Evolutionary conservation across 768 basidiomycete genomes (phyloP), one percentile per base, ranked within the genome.

Genomic region (Mycena indigotica): DNA sequence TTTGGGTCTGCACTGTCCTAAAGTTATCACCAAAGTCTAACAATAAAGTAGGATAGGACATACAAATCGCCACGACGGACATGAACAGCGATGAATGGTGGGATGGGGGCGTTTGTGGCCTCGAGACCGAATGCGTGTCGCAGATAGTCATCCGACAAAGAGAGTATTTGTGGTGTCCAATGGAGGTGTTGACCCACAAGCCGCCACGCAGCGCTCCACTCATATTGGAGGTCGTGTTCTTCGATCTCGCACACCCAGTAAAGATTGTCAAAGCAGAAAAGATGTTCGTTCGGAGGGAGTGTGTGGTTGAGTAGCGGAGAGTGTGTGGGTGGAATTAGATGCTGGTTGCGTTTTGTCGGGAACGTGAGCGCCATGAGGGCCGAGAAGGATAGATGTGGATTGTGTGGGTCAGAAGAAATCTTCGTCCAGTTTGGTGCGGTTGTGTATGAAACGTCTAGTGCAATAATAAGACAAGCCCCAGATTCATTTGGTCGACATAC

Each of bases 51-150:
- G n/a, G n/a, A n/a, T n/a, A n/a, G n/a, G n/a, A n/a, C n/a, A n/a
- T n/a, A 51, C 60, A 75, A 75, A 50, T 75, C 74, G 24, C 66
- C 68, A n/a, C 65, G 66, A 5, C 73, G 69, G 29, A 66, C 57
- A 50, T 75, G 73, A 29, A 75, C 54, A 1, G 69, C 61, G 56
- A 75, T 72, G 32, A 35, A 35, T 17, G 32, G 32, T 17, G 17
- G 32, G 17, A 35, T 35, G 32, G 28, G 16, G 48, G 12, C 23
- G 23, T 12, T 26, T 12, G 5, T 19, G 23, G 5, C 23, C 15
- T 12, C 48, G 12, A 50, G 12, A 21, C 48, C 48, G 12, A 50
- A 23, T 15, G 23, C 8, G 23, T 21, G 8, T 26, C 48, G 48
- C 48, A 26, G 24, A 5, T 12, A 5, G 6, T 50, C 16, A 6